Percentiles rank a stretch among this genome's conserved stretches.
phyloP scores from a whole-genome alignment of 2,329 filamentous ascomycete species.

The Sarocladium oryzae region DNA sequence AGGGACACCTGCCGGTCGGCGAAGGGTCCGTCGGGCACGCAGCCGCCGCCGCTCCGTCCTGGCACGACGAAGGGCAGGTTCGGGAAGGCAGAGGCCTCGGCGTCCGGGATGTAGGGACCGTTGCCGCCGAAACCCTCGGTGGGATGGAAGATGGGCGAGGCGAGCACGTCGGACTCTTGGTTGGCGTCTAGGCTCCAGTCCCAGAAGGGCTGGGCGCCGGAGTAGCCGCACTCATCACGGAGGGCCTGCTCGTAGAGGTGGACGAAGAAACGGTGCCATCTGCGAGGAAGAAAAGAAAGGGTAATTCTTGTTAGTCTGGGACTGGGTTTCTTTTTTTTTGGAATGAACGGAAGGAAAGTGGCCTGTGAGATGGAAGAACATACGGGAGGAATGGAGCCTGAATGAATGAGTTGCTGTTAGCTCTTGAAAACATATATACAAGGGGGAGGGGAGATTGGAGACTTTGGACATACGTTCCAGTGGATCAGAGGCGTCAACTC shows the following conservation, averaged over 20 bases:
- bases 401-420: constrained; percentile 10
- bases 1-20: constrained; percentile 14
- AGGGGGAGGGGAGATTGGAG: background rate
- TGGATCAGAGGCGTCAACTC: constrained; percentile 17
- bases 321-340: too few relatives aligned
- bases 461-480: constrained; percentile 17
- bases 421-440: background rate
- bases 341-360: too few relatives aligned
- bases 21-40: constrained; percentile 20
- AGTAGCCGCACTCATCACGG: constrained; percentile 16
- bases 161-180: constrained; percentile 3
- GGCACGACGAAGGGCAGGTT: constrained; percentile 15
- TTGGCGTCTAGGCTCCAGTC: constrained; percentile 12
- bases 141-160: constrained; percentile 5
- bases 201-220: constrained; percentile 19
- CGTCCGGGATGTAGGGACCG: constrained; percentile 1
- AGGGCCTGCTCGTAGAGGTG: constrained; percentile 19
- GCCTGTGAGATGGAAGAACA: too few relatives aligned
- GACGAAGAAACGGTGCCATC: constrained; percentile 14
- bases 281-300: background rate
- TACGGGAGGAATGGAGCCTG: constrained; percentile 28
- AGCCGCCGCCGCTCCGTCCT: constrained; percentile 17
- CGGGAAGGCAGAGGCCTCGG: constrained; percentile 12
- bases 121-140: constrained; percentile 27
- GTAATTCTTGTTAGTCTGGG: too few relatives aligned